These are phyloP conservation scores for Clohesyomyces aquaticus DNA, from an alignment of 495 filamentous ascomycete species.

Conservation along the genomic window DNA sequence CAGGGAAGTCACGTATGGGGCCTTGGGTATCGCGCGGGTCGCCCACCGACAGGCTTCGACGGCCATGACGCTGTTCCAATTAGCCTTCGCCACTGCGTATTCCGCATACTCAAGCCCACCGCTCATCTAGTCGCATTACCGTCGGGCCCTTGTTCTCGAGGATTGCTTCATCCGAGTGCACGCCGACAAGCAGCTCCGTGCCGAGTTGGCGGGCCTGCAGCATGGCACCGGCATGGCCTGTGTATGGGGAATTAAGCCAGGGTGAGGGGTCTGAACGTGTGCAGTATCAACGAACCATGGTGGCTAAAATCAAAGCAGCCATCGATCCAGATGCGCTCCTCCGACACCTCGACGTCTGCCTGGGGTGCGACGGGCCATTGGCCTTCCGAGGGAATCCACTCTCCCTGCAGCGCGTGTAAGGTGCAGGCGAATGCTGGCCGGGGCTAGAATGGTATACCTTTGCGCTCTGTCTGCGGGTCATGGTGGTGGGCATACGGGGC, in stretches of 20 bases:
- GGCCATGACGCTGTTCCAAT: constrained; percentile 64
- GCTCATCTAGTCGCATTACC: constrained; percentile 91
- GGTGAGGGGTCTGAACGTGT: not conserved
- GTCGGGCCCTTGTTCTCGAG: constrained; percentile 96
- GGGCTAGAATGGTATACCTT: constrained; percentile 20
- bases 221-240: constrained; percentile 95
- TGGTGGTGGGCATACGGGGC: constrained; percentile 4
- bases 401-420: constrained; percentile 22
- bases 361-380: constrained; percentile 71
- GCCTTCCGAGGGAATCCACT: constrained; percentile 51
- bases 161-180: constrained; percentile 94
- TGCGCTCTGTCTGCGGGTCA: constrained; percentile 36
- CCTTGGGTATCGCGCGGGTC: constrained; percentile 76
- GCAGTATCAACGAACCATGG: constrained; percentile 72
- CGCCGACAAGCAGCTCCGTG: constrained; percentile 82
- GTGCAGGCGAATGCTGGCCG: no score
- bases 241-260: not conserved
- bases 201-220: constrained; percentile 88
- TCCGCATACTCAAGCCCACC: constrained; percentile 51
- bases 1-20: constrained; percentile 92
- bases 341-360: constrained; percentile 60
- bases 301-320: constrained; percentile 99
- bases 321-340: constrained; percentile 92
- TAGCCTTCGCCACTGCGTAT: constrained; percentile 14
- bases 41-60: constrained; percentile 96